Evolutionary conservation across 305 asterid genomes (phyloP), one percentile per base, ranked within the genome.

Genomic region (Fraxinus latifolia): DNA sequence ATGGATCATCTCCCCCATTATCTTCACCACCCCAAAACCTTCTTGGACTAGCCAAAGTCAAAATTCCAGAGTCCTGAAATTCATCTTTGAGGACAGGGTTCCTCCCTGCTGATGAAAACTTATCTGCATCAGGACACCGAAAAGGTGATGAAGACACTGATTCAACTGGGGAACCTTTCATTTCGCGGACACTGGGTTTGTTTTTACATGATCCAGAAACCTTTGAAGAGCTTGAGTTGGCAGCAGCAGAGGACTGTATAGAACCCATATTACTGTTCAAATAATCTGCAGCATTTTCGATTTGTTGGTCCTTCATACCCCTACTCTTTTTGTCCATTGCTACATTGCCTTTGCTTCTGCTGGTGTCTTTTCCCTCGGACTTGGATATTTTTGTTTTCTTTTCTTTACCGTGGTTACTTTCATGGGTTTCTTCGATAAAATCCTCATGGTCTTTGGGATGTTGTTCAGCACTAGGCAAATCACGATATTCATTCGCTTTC

Each of bases 101-200:
- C 84, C 82, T 92, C 84, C 85, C 85, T 39, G 87, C 47, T 58
- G 90, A 88, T 75, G 91, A 50, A 76, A 82, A 80, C 84, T 88
- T 90, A 81, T 90, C 97, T 36, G 79, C 80, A 78, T 77, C 85
- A 19, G 89, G 65, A 78, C 80, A 79, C 84, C 92, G 89, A 83
- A 89, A 87, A 85, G 99, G 99, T 83, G 99, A 96, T 50, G 98
- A 96, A 76, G 98, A 96, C 82, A 95, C 98, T 55, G 99, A 96
- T 85, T 93, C 98, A 37, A 93, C 97, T 0, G 98, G 99, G 39
- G 98, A 96, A 80, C 90, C 97, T 85, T 92, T 95, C 83, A 83
- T 86, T 86, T 91, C 96, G 83, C 88, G 95, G 65, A 86, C 88
- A 83, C 83, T 90, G 80, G 89, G 83, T 83, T 84, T 91, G 88